phyloP scores from a whole-genome alignment of 257 asterid genomes.

The Cruciata laevipes region DNA sequence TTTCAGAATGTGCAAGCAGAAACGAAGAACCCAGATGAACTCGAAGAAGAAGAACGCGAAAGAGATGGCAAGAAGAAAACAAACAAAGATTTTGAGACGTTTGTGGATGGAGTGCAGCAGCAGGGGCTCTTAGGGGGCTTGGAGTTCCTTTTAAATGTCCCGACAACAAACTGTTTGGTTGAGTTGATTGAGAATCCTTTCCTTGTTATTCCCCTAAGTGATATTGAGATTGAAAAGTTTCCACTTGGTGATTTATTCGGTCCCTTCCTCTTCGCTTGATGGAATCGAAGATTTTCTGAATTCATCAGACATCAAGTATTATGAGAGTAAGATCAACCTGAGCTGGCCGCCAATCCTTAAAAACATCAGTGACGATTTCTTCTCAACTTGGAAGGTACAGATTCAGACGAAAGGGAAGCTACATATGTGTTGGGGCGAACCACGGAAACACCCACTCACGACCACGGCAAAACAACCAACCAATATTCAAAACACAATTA shows the following conservation, averaged over 20 bases:
- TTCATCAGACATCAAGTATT: conserved; percentile 63
- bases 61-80: conserved; percentile 64
- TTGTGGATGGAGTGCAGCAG: conserved; percentile 60
- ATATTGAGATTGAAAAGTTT: conserved; percentile 77
- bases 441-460: no score
- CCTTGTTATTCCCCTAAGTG: conserved; percentile 49
- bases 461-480: no score
- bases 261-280: conserved; percentile 55
- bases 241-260: conserved; percentile 72
- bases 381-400: conserved; percentile 61
- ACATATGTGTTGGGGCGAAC: no score
- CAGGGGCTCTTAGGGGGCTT: conserved; percentile 48
- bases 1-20: conserved; percentile 55
- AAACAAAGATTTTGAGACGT: conserved; percentile 65
- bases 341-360: conserved; percentile 65
- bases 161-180: conserved; percentile 64
- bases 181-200: conserved; percentile 69
- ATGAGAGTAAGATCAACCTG: conserved; percentile 75
- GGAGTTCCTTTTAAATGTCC: conserved; percentile 67
- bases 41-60: conserved; percentile 81
- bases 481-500: no score
- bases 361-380: conserved; percentile 56
- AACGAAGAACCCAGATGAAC: conserved; percentile 50
- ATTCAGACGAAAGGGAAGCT: conserved; percentile 54
- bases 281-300: conserved; percentile 75